Percentiles rank a stretch among this genome's conserved stretches.
Evolutionary conservation across 345 rosid genomes (phyloP).

Genomic region (Trapa bicornis): DNA sequence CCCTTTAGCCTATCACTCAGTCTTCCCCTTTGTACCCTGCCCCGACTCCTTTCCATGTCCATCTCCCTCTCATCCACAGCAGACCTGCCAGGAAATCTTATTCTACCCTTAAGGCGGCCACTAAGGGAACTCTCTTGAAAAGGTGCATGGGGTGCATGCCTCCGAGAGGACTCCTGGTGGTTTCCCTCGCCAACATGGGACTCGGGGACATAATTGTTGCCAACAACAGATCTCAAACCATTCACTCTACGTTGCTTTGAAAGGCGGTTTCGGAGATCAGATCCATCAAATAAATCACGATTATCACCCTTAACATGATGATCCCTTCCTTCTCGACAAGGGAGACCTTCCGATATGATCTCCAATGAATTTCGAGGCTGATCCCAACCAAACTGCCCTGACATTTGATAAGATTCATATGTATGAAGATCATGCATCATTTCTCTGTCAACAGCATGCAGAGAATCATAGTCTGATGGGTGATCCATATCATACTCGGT

Average conservation of each 20-base stretch:
- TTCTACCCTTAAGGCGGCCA: constrained; percentile 67
- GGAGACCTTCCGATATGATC: constrained; percentile 22
- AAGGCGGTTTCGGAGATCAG: constrained; percentile 64
- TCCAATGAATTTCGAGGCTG: constrained; percentile 44
- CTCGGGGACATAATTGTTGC: constrained; percentile 35
- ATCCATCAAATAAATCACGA: constrained; percentile 32
- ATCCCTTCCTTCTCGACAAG: constrained; percentile 40
- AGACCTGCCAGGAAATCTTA: constrained; percentile 59
- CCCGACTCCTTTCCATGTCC: constrained; percentile 39
- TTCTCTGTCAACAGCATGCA: constrained; percentile 33
- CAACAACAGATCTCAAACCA: constrained; percentile 57
- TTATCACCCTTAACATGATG: constrained; percentile 33
- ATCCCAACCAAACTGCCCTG: constrained; percentile 32
- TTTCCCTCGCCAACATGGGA: constrained; percentile 31
- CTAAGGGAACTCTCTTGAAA: constrained; percentile 35
- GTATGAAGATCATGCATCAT: constrained; percentile 25
- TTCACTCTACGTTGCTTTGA: constrained; percentile 52
- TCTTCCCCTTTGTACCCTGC: constrained; percentile 38
- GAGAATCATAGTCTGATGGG: constrained; percentile 30
- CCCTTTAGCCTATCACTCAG: constrained; percentile 53
- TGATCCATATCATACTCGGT: constrained; percentile 41
- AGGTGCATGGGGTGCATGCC: constrained; percentile 24
- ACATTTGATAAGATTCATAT: constrained; percentile 34
- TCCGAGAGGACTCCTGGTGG: constrained; percentile 29
- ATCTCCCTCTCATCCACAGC: constrained; percentile 31